Percentiles rank a stretch among this genome's conserved stretches.
Conservation (phyloP, 345 rosid species). For the Nephelium lappaceum region DNA sequence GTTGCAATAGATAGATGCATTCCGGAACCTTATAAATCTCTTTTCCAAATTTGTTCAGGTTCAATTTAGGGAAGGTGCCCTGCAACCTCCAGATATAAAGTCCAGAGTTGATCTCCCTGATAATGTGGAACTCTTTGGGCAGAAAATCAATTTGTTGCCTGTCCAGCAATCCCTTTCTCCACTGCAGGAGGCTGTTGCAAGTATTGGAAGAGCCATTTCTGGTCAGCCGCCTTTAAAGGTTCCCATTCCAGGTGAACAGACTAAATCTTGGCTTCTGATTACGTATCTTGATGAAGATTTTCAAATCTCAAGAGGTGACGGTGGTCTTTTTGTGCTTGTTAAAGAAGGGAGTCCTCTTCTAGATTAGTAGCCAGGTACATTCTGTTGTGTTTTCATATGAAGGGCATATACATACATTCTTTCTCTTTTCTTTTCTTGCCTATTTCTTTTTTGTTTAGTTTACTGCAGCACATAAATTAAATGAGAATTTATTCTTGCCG, state of each 20-base stretch:
- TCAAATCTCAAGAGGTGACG: conserved; percentile 93
- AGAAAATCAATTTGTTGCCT: conserved; percentile 64
- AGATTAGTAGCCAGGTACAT: conserved; percentile 39
- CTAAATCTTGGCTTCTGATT: conserved; percentile 81
- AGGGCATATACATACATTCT: not conserved
- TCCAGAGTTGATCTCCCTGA: conserved; percentile 74
- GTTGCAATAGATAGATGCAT: not conserved
- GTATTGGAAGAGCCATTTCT: conserved; percentile 63
- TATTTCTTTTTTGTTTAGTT: not conserved
- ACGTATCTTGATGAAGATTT: conserved; percentile 89
- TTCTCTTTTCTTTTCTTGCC: not conserved
- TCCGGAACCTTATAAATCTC: not conserved
- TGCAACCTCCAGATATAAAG: conserved; percentile 85
- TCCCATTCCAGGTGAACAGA: conserved; percentile 74
- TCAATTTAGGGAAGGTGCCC: conserved; percentile 78
- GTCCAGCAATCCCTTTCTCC: conserved; percentile 79
- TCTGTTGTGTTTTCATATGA: conserved; percentile 14
- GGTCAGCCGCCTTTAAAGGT: conserved; percentile 85
- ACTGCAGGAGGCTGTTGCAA: conserved; percentile 71
- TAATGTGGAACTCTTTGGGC: conserved; percentile 69
- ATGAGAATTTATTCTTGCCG: not conserved
- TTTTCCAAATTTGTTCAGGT: conserved; percentile 51
- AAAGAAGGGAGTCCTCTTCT: conserved; percentile 92
- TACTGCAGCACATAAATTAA: not conserved
- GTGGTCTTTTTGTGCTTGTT: conserved; percentile 91